Conservation (phyloP, 2,329 filamentous ascomycete genomes). For the Raffaelea ambrosiae region DNA sequence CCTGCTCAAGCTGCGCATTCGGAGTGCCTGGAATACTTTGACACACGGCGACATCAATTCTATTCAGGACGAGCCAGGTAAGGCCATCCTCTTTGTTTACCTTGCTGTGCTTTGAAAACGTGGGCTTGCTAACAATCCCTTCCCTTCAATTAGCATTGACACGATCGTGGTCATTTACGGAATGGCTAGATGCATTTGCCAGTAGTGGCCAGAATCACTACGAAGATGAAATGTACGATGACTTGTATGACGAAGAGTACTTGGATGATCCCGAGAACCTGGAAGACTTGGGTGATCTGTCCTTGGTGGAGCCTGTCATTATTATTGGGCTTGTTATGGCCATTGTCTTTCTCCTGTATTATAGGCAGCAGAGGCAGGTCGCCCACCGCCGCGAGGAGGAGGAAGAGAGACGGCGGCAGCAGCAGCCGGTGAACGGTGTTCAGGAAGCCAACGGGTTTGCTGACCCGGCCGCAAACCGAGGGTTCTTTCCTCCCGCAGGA, state of each 20-base stretch:
- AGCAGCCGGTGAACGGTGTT: constrained; percentile 14
- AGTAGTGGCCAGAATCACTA: constrained; percentile 52
- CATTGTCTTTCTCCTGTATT: constrained; percentile 72
- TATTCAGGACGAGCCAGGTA: constrained; percentile 82
- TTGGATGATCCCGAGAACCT: constrained; percentile 44
- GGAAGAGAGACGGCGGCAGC: constrained; percentile 21
- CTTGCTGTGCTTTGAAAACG: not conserved
- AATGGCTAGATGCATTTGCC: constrained; percentile 83
- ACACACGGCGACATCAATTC: constrained; percentile 87
- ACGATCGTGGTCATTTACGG: constrained; percentile 68
- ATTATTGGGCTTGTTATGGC: constrained; percentile 71
- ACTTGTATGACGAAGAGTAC: constrained; percentile 38
- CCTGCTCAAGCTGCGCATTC: constrained; percentile 71
- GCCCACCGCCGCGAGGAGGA: constrained; percentile 34
- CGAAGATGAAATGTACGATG: constrained; percentile 50
- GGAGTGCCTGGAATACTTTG: constrained; percentile 91
- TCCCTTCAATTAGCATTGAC: constrained; percentile 54
- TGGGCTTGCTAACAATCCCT: constrained; percentile 20
- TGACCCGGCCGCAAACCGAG: constrained; percentile 13
- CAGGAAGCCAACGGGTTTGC: constrained; percentile 1
- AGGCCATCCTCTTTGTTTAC: constrained; percentile 20
- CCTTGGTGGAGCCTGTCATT: constrained; percentile 65
- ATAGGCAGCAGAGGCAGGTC: constrained; percentile 63
- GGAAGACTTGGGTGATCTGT: constrained; percentile 64
- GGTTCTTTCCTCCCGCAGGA: constrained; percentile 44